Base-by-base conservation (phyloP, 768 basidiomycete genomes). In the Piloderma croceum region DNA sequence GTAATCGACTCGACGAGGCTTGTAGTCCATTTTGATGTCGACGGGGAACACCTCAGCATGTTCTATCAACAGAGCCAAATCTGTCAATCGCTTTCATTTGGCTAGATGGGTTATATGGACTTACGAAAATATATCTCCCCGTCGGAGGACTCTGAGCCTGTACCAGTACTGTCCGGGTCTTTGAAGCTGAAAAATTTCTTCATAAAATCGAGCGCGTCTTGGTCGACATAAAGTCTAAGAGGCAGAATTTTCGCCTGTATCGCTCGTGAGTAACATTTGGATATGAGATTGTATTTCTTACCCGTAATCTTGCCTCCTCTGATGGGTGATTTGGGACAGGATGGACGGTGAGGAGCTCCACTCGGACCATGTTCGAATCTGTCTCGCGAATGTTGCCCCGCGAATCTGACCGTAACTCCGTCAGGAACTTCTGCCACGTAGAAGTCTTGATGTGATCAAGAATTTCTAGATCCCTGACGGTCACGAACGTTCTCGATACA, bases 401-500 rank as follows among this genome's bases (percentile, higher is more conserved):
- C 12, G 87, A 81, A 63, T 94, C 91, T 6, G 84, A 73, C 27
- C 84, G 77, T 56, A 96, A 70, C 39, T 80, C 79, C 3, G 91
- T 93, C 44, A 99, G 65, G 59, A 99, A 98, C 59, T 94, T 98
- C 65, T 83, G 87, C 96, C 96, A 99, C 0, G 96, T 97, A 7
- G 92, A 97, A 0, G 92, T 93, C 68, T 89, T 92, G 70, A 99
- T 91, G 56, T 96, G 93, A 59, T 99, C 96, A 37, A 98, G 66
- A 44, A 98, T 96, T 61, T 96, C 90, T 15, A 90, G 52, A 45
- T 89, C 78, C 43, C 64, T 73, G 37, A 92, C 70, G 9, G 79
- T 80, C 11, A 77, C 74, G 34, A 86, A 70, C 2, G 79, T 73
- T 38, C 83, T 70, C 3, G 83, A 84, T 7, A 82, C 78, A 18